Percentiles rank a stretch among this genome's conserved stretches.
Evolutionary conservation across 2,329 filamentous ascomycete genomes (phyloP).

Genomic region (Claviceps arundinis): DNA sequence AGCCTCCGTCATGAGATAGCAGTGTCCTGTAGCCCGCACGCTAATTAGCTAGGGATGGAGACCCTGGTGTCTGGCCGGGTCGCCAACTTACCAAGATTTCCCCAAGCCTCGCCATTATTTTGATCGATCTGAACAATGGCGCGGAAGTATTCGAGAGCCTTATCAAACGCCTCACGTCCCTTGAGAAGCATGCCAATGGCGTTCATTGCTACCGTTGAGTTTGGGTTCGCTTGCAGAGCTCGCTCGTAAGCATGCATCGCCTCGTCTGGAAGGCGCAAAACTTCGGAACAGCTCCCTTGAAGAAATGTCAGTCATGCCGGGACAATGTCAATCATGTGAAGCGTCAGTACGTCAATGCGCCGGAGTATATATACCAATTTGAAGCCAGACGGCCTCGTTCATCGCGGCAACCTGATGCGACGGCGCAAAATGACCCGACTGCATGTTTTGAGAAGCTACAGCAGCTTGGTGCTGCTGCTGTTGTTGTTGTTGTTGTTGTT

Average conservation of each 20-base stretch:
- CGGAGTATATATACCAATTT: conserved; percentile 56
- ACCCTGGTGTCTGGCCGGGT: conserved; percentile 12
- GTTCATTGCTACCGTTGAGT: conserved; percentile 85
- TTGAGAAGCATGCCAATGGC: conserved; percentile 85
- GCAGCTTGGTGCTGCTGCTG: conserved; percentile 41
- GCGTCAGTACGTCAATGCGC: background rate
- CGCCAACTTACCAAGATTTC: conserved; percentile 60
- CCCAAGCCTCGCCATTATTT: conserved; percentile 91
- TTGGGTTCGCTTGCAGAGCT: conserved; percentile 73
- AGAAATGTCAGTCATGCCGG: background rate
- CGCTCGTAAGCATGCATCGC: conserved; percentile 85
- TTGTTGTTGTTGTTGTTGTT: conserved; percentile 30
- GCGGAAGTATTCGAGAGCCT: conserved; percentile 85
- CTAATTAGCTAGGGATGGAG: background rate
- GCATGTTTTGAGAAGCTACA: conserved; percentile 41
- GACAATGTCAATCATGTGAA: background rate
- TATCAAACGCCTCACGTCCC: conserved; percentile 84
- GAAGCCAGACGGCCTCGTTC: conserved; percentile 84
- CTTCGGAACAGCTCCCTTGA: conserved; percentile 70
- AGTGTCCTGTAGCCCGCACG: conserved; percentile 54
- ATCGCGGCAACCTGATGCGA: conserved; percentile 63
- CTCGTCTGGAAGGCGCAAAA: conserved; percentile 78
- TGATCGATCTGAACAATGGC: conserved; percentile 81
- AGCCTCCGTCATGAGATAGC: conserved; percentile 97
- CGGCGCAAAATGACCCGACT: conserved; percentile 45